Conservation (phyloP, 2,329 filamentous ascomycete species). For the Hymenotorrendiella dingleyae region DNA sequence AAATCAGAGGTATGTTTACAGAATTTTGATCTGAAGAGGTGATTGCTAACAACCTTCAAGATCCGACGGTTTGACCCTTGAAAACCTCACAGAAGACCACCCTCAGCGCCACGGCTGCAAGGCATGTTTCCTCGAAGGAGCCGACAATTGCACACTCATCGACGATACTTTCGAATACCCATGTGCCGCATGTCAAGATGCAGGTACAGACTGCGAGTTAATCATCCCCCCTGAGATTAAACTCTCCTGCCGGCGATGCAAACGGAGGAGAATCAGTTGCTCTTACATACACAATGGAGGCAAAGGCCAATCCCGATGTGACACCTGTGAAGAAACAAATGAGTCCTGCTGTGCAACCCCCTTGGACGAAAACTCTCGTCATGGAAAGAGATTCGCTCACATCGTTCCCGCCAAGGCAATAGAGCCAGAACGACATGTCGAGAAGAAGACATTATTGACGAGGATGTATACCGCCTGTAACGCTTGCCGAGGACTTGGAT, state of each 20-base stretch:
- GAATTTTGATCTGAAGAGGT: neutral
- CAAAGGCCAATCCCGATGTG: constrained; percentile 13
- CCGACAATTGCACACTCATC: constrained; percentile 24
- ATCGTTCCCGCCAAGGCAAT: constrained; percentile 3
- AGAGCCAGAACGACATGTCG: constrained; percentile 20
- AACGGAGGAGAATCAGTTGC: constrained; percentile 14
- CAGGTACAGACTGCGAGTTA: constrained; percentile 17
- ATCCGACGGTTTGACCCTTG: constrained; percentile 19
- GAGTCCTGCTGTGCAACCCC: constrained; percentile 18
- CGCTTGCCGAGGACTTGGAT: neutral
- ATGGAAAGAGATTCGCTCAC: constrained; percentile 3
- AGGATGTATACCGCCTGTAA: neutral
- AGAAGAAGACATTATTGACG: neutral
- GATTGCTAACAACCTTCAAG: constrained; percentile 14
- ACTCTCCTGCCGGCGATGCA: constrained; percentile 20
- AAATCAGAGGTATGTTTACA: neutral
- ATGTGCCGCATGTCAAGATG: constrained; percentile 23
- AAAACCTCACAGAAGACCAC: constrained; percentile 15
- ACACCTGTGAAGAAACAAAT: constrained; percentile 15
- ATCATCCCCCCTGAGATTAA: constrained; percentile 20
- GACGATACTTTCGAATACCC: constrained; percentile 18
- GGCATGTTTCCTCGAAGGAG: constrained; percentile 19
- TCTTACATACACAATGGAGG: constrained; percentile 19
- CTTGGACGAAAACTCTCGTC: constrained; percentile 3
- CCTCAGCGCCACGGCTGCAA: constrained; percentile 26